Percentiles rank a stretch among this genome's conserved stretches.
phyloP scores from a whole-genome alignment of 169 alveolate species.

The Plasmodium fragile region DNA sequence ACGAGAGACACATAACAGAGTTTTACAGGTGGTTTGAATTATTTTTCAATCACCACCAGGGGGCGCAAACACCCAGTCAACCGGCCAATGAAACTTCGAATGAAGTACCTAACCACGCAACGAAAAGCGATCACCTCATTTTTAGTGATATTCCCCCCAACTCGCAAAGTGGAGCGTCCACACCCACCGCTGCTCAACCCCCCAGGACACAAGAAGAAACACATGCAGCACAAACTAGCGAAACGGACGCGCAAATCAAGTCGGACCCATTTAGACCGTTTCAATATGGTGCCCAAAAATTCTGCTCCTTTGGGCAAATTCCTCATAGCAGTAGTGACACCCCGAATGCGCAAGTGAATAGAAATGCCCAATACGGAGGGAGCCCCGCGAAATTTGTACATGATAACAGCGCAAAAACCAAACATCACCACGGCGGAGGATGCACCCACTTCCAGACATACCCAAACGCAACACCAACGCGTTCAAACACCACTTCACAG shows the following conservation, averaged over 20 bases:
- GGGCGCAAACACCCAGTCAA: background rate
- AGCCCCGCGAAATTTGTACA: background rate
- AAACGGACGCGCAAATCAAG: background rate
- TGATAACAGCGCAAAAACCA: background rate
- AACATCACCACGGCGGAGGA: background rate
- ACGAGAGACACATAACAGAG: constrained; percentile 11
- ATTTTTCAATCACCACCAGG: constrained; percentile 14
- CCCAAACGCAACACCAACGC: background rate
- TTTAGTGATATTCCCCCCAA: background rate
- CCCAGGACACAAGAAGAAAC: background rate
- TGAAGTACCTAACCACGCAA: background rate
- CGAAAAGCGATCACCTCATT: background rate
- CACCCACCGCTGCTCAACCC: background rate
- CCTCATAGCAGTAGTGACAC: background rate
- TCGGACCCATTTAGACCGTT: background rate
- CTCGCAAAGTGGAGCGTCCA: background rate
- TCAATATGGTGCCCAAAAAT: background rate
- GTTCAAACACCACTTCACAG: background rate
- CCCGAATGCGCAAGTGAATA: background rate
- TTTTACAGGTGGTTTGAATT: constrained; percentile 74
- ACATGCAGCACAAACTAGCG: background rate
- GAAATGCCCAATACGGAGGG: background rate
- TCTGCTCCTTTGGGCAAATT: background rate
- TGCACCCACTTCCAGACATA: background rate
- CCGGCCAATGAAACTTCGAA: background rate